These are phyloP conservation scores for Triadica sebifera DNA, from an alignment of 345 rosid species.

Conservation along the genomic window DNA sequence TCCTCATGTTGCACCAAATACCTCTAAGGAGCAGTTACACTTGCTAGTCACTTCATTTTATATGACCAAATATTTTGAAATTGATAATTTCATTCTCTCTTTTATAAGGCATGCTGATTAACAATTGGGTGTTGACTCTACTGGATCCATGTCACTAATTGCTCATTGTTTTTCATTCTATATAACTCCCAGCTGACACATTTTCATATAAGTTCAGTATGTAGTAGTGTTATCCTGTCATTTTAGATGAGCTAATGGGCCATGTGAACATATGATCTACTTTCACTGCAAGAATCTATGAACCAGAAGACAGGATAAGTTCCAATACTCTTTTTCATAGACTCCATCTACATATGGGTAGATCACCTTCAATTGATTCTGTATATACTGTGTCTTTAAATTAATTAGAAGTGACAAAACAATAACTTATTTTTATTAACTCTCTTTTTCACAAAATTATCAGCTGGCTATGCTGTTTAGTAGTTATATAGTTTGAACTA, in stretches of 20 bases:
- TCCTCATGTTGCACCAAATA: too few species aligned
- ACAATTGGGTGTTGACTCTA: too few species aligned
- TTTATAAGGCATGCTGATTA: too few species aligned
- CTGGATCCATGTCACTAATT: not conserved
- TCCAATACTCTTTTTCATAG: not conserved
- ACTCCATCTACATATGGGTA: not conserved
- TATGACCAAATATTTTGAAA: too few species aligned
- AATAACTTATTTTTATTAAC: not conserved
- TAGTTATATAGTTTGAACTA: not conserved
- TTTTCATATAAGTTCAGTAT: not conserved
- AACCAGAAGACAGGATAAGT: not conserved
- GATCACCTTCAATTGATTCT: not conserved
- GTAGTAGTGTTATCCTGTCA: too few species aligned
- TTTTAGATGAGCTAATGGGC: too few species aligned
- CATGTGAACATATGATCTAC: not conserved
- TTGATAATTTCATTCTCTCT: too few species aligned
- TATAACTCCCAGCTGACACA: too few species aligned
- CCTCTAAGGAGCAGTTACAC: too few species aligned
- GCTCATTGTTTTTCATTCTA: not conserved
- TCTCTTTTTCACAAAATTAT: not conserved
- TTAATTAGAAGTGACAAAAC: not conserved
- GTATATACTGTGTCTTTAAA: not conserved
- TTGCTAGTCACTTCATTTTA: too few species aligned
- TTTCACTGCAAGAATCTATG: not conserved
- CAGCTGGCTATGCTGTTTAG: not conserved